Base-by-base conservation (phyloP, 2,329 filamentous ascomycete genomes). In the Aspergillus sergii region DNA sequence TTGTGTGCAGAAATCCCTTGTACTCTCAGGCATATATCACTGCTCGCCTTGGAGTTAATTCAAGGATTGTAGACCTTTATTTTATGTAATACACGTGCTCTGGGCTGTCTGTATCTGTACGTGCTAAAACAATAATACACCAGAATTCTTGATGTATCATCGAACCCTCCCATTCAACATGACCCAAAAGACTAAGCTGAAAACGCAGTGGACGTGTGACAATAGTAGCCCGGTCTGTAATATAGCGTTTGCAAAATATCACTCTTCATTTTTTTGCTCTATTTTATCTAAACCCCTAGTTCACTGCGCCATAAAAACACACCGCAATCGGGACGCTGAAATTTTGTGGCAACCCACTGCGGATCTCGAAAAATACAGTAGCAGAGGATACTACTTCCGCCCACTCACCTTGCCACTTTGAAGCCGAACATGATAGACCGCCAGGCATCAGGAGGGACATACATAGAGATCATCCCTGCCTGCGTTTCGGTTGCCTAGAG, bases 261-360 rank as follows among this genome's bases (percentile, higher is more conserved):
- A 10, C 19, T 36, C 34, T 16, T 36, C 3, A 19, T 8, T 26
- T 23, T 26, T 21, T 41, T 51, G 30, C 14, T 53, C 34, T 34
- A 60, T 60, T 23, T 28, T 32, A 53, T 60, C 58, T 26, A 26
- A 46, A 43, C 45, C 57, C 36, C 50, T 59, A 46, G 58, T 58
- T 48, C 21, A 50, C 61, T 59, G 51, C 60, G 63, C 59, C 59
- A 57, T 60, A 56, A 58, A 48, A 57, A 58, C 59, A 65, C 64
- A 68, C 64, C 66, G 64, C 66, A 62, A 64, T 66, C 64, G 66
- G 65, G 57, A 57, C 58, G 41, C 48, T 60, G 62, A 66, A 61
- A 66, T 58, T 51, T 50, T 39, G 45, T 62, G 65, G 56, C 61
- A 68, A 46, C 58, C 67, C 69, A 71, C 69, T 61, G 69, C 67